Evolutionary conservation across 2,329 filamentous ascomycete species (phyloP).

Genomic region (Magnaporthiopsis poae): DNA sequence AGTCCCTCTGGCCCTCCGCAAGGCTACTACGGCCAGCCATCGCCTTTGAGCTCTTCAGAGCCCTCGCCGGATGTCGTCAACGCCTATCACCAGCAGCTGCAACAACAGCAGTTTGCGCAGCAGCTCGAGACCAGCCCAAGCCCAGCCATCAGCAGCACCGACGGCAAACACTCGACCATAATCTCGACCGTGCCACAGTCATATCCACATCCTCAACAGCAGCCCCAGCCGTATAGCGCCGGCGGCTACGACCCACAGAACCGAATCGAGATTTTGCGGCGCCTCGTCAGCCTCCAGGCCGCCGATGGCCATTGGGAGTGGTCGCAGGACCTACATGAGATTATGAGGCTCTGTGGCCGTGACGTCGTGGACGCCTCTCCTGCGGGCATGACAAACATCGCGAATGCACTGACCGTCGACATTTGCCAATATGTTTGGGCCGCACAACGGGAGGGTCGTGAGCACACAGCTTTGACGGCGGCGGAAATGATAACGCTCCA

Average conservation of each 20-base stretch:
- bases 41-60: neutral
- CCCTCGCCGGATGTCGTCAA: neutral
- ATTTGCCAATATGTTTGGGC: conserved; percentile 13
- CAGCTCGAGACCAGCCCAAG: neutral
- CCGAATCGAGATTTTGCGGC: conserved; percentile 14
- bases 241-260: conserved; percentile 12
- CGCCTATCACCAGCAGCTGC: conserved; percentile 4
- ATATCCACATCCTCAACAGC: neutral
- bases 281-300: conserved; percentile 14
- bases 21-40: neutral
- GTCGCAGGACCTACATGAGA: conserved; percentile 11
- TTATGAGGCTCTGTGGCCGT: conserved; percentile 12
- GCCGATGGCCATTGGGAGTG: conserved; percentile 14
- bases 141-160: conserved; percentile 2
- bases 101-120: conserved; percentile 1
- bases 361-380: conserved; percentile 7
- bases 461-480: conserved; percentile 9
- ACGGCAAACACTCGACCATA: conserved; percentile 5
- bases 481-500: conserved; percentile 14
- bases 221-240: neutral
- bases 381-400: conserved; percentile 12
- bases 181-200: conserved; percentile 4
- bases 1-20: neutral
- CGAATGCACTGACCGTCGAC: conserved; percentile 13
- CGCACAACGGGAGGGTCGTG: conserved; percentile 14